Conservation (phyloP, 345 rosid species). For the Hibiscus trionum region DNA sequence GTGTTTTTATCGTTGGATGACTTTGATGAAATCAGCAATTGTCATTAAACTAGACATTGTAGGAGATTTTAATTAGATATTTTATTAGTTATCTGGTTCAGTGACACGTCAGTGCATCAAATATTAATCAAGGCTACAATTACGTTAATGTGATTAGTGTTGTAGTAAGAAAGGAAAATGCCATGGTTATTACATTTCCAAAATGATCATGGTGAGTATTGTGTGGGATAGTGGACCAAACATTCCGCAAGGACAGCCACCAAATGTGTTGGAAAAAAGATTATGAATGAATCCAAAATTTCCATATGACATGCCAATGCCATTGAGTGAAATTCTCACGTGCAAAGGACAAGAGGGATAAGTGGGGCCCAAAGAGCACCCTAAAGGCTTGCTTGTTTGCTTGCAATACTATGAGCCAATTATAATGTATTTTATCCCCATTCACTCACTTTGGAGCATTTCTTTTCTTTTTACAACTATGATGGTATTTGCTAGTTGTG, state of each 20-base stretch:
- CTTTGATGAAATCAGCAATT: conserved; percentile 79
- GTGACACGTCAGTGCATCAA: no score
- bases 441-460: neutral
- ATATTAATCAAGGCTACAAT: neutral
- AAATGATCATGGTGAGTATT: neutral
- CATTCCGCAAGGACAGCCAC: neutral
- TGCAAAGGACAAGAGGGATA: conserved; percentile 12
- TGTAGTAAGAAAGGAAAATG: neutral
- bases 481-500: conserved; percentile 39
- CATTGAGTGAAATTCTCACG: conserved; percentile 17
- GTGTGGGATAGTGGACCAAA: neutral
- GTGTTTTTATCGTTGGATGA: conserved; percentile 89
- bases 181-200: neutral
- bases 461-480: conserved; percentile 17
- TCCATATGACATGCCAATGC: neutral
- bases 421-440: neutral
- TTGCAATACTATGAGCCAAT: neutral
- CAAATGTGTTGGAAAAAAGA: neutral
- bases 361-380: conserved; percentile 50
- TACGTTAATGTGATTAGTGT: neutral
- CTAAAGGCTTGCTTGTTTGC: neutral
- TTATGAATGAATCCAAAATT: neutral
- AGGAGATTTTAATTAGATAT: no score
- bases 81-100: no score
- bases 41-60: conserved; percentile 29